Evolutionary conservation across 306 rosid genomes (phyloP).

Genomic region (Argentina anserina): DNA sequence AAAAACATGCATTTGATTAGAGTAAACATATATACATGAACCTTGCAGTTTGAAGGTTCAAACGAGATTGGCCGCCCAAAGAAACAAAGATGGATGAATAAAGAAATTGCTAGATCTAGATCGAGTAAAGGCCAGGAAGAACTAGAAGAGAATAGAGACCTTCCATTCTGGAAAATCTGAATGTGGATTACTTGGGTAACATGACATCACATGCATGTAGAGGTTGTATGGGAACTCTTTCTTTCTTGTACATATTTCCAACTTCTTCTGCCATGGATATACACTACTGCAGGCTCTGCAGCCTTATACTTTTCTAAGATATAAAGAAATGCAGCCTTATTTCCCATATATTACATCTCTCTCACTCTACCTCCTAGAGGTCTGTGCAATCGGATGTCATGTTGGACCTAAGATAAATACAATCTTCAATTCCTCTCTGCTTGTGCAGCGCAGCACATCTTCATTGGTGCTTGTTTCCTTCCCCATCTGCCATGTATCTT

Average conservation of each 20-base stretch:
- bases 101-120: not conserved
- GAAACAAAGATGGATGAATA: not conserved
- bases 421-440: not conserved
- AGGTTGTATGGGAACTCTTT: not conserved
- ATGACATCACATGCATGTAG: not conserved
- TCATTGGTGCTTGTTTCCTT: not conserved
- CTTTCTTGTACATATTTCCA: conserved; percentile 2
- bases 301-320: too few species aligned
- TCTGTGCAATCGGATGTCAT: conserved; percentile 19
- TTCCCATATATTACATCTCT: not conserved
- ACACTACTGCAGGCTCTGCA: too few species aligned
- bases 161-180: not conserved
- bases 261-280: not conserved
- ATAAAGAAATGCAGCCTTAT: too few species aligned
- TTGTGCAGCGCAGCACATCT: not conserved
- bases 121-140: not conserved
- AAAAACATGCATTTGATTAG: too few species aligned
- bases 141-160: not conserved
- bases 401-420: not conserved
- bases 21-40: too few species aligned
- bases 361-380: not conserved
- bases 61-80: not conserved
- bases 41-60: too few species aligned
- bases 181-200: not conserved
- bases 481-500: conserved; percentile 1